Evolutionary conservation across 352 stramenopile genomes (phyloP), one percentile per base, ranked within the genome.

Genomic region (Phytopythium aichiense): DNA sequence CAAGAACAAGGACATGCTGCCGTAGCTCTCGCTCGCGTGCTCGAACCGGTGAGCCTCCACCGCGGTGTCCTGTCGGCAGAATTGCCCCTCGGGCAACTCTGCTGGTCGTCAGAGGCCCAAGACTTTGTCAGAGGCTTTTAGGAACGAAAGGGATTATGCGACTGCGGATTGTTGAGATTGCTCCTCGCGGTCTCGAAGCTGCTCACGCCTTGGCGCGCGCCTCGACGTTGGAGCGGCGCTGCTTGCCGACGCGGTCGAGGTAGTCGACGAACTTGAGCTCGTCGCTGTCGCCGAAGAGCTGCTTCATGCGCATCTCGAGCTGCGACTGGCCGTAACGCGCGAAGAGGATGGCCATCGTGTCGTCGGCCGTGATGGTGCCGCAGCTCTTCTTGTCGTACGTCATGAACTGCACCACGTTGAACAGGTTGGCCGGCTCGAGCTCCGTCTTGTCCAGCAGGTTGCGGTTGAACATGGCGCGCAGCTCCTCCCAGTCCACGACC

Each of bases 301-400:
- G 87, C 69, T 91, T 93, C 88, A 97, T 96, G 65, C 91, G 83
- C 70, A 86, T 89, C 65, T 97, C 91, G 11, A 98, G 76, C 64
- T 95, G 81, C 37, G 87, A 88, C 48, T 93, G 84, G 28, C 83
- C 88, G 60, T 97, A 97, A 43, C 95, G 82, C 46, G 91, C 92
- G 72, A 98, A 99, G 18, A 99, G 77, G 69, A 99, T 98, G 57
- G 97, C 94, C 96, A 99, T 99, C 4, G 95, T 99, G 70, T 99
- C 96, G 71, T 99, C 96, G 11, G 98, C 94, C 4, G 88, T 98
- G 65, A 99, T 97, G 45, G 84, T 85, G 8, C 91, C 92, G 71
- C 95, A 97, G 62, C 90, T 94, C 66, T 99, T 96, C 66, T 94
- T 94, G 73, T 98, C 96, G 74, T 98, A 99, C 62, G 97, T 98